Conservation (phyloP, 1,284 basidiomycete species). For the Irpex lacteus region DNA sequence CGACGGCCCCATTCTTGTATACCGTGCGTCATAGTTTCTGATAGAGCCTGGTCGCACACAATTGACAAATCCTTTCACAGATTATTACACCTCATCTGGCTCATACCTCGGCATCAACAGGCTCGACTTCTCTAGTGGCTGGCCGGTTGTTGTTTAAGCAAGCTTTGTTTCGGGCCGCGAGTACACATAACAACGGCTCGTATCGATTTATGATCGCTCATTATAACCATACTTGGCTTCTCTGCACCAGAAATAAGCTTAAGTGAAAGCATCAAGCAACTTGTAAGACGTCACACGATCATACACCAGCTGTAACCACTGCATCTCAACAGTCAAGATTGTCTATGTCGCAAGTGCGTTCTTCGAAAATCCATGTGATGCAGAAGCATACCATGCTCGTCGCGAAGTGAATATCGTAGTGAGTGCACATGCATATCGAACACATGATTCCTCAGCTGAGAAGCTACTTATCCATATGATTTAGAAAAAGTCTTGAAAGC, state of each 20-base stretch:
- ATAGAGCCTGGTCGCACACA: neutral
- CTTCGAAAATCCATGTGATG: neutral
- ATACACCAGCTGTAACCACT: too few relatives aligned
- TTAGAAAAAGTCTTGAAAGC: too few relatives aligned
- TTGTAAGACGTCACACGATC: too few relatives aligned
- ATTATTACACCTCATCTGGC: slow-evolving; percentile 46
- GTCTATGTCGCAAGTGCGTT: neutral
- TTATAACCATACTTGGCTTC: too few relatives aligned
- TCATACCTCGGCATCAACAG: neutral
- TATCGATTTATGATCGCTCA: too few relatives aligned
- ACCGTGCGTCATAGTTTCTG: slow-evolving; percentile 31
- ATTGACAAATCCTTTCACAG: slow-evolving; percentile 30
- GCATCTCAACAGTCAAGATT: too few relatives aligned
- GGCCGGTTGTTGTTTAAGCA: neutral
- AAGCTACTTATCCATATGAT: too few relatives aligned
- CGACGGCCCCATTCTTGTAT: slow-evolving; percentile 39
- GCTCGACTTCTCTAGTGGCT: neutral
- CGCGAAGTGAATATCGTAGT: neutral
- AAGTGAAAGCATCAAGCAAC: too few relatives aligned
- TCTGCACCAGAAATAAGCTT: too few relatives aligned
- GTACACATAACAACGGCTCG: too few relatives aligned
- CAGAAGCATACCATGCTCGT: neutral
- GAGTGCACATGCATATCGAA: neutral
- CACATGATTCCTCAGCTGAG: neutral
- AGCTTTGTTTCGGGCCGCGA: too few relatives aligned